Evolutionary conservation across 129 eudicot species (phyloP).

Genomic region (Deinandra increscens): DNA sequence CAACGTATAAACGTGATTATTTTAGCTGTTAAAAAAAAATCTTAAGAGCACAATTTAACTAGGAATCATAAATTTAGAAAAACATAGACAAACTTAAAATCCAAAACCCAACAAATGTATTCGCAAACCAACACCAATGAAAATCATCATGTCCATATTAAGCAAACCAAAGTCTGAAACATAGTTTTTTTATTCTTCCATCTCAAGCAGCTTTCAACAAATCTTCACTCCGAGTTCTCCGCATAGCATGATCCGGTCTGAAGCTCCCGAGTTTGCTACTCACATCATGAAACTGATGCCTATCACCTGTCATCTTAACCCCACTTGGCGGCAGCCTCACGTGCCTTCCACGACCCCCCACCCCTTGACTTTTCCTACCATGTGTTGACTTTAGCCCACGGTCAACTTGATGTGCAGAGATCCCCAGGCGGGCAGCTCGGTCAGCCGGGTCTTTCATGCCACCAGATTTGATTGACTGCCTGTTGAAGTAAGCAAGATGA

Average conservation of each 20-base stretch:
- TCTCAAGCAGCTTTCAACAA: slow-evolving; percentile 54
- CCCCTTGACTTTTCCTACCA: slow-evolving; percentile 55
- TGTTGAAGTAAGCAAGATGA: slow-evolving; percentile 67
- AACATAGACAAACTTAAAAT: slow-evolving; percentile 25
- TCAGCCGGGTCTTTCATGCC: slow-evolving; percentile 72
- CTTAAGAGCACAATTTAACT: too few species aligned
- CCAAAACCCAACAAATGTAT: slow-evolving; percentile 16
- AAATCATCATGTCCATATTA: slow-evolving; percentile 12
- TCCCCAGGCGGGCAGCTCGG: slow-evolving; percentile 68
- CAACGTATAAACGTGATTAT: too few species aligned
- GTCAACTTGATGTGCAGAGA: slow-evolving; percentile 60
- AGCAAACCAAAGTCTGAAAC: slow-evolving; percentile 18
- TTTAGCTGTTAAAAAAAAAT: too few species aligned
- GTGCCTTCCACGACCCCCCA: slow-evolving; percentile 44
- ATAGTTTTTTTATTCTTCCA: slow-evolving; percentile 23
- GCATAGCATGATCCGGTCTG: slow-evolving; percentile 49
- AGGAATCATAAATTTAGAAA: too few species aligned
- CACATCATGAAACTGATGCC: slow-evolving; percentile 41
- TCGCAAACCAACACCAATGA: slow-evolving; percentile 25
- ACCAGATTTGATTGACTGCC: slow-evolving; percentile 68
- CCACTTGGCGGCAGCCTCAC: slow-evolving; percentile 73
- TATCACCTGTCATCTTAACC: slow-evolving; percentile 36
- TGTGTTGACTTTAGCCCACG: slow-evolving; percentile 50
- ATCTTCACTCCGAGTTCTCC: slow-evolving; percentile 75
- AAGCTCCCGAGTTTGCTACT: slow-evolving; percentile 48